Conservation (phyloP, 2,329 filamentous ascomycete species). For the Claviceps arundinis region DNA sequence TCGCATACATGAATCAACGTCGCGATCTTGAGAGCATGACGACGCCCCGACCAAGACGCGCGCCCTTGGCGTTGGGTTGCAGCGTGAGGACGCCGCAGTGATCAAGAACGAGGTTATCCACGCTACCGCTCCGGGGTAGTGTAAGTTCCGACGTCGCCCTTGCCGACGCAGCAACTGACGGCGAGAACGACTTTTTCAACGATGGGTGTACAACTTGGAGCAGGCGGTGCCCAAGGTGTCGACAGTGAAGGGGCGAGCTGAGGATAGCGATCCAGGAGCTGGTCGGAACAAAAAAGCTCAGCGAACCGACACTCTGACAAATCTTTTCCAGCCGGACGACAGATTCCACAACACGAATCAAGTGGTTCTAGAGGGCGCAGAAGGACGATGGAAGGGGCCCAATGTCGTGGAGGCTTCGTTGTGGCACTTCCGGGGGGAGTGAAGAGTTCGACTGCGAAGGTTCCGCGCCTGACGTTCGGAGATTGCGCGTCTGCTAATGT, state of each 20-base stretch:
- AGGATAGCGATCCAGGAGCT: constrained; percentile 3
- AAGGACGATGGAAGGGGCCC: constrained; percentile 16
- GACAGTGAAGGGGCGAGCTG: neutral
- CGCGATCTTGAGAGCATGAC: constrained; percentile 45
- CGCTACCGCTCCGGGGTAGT: neutral
- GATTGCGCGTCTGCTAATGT: constrained; percentile 3
- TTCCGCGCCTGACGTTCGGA: constrained; percentile 13
- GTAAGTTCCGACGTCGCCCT: neutral
- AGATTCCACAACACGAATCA: constrained; percentile 10
- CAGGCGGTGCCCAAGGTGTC: neutral
- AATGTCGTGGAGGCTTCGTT: constrained; percentile 19
- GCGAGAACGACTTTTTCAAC: neutral
- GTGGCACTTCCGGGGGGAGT: constrained; percentile 8
- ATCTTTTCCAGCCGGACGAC: constrained; percentile 8
- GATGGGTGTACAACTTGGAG: neutral
- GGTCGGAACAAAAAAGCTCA: constrained; percentile 4
- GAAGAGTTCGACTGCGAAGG: constrained; percentile 10
- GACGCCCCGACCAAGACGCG: constrained; percentile 33
- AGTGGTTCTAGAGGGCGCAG: constrained; percentile 11
- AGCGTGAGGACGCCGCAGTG: constrained; percentile 1
- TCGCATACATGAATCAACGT: constrained; percentile 30
- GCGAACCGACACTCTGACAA: neutral
- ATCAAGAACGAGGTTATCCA: neutral
- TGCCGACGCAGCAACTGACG: constrained; percentile 1
- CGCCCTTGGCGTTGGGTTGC: constrained; percentile 12